phyloP scores from a whole-genome alignment of 139 green algal species.

The Coelastrella sp. region DNA sequence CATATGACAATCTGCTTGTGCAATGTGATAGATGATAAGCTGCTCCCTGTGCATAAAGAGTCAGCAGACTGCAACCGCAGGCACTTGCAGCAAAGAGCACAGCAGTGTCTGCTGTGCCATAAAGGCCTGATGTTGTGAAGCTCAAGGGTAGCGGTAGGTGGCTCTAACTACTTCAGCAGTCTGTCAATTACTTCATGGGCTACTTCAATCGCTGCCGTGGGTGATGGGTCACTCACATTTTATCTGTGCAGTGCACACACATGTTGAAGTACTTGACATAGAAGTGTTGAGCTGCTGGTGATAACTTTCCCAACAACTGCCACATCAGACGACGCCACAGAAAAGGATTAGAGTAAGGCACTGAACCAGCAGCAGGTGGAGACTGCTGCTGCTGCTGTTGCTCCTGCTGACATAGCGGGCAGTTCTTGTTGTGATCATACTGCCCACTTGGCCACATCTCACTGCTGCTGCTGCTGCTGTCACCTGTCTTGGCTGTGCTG shows the following conservation, averaged over 20 bases:
- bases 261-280: background rate
- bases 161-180: too few species aligned
- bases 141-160: too few species aligned
- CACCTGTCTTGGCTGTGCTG: background rate
- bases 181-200: too few species aligned
- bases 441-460: background rate
- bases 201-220: too few species aligned
- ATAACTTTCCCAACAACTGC: conserved; percentile 39
- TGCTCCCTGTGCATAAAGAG: too few species aligned
- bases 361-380: background rate
- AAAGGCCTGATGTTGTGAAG: too few species aligned
- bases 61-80: too few species aligned
- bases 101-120: too few species aligned
- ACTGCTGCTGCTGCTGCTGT: conserved; percentile 11
- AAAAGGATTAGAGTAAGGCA: background rate
- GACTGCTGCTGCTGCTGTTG: background rate
- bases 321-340: conserved; percentile 39
- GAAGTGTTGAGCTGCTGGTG: background rate
- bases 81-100: too few species aligned
- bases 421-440: background rate
- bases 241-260: background rate
- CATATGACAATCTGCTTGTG: too few species aligned
- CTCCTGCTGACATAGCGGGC: background rate
- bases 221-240: too few species aligned
- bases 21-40: too few species aligned